These are phyloP conservation scores for Trifolium pratense DNA, from an alignment of 306 rosid genomes.

Conservation along the genomic window DNA sequence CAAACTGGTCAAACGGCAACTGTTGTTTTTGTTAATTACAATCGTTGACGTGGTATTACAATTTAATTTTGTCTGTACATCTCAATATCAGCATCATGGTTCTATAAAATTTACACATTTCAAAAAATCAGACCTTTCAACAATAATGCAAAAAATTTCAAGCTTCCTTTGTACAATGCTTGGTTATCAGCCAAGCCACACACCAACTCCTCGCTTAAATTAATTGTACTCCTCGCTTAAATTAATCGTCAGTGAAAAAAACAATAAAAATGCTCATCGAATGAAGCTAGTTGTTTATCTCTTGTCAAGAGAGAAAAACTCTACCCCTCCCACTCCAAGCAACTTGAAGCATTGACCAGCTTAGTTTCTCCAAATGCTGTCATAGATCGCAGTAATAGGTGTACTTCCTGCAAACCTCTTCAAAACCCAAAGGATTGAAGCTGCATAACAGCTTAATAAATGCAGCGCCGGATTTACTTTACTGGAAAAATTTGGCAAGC, in stretches of 20 bases:
- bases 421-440: conserved; percentile 23
- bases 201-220: conserved; percentile 36
- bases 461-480: background rate
- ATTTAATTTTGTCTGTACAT: conserved; percentile 46
- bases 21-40: conserved; percentile 33
- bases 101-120: conserved; percentile 43
- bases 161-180: conserved; percentile 35
- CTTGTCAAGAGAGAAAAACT: conserved; percentile 5
- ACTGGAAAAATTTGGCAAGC: conserved; percentile 27
- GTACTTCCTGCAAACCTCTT: conserved; percentile 12
- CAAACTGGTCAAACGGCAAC: conserved; percentile 24
- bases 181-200: conserved; percentile 39
- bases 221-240: conserved; percentile 34
- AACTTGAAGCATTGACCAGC: conserved; percentile 24
- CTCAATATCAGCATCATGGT: conserved; percentile 35
- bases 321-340: conserved; percentile 25
- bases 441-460: conserved; percentile 14
- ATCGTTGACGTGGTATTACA: conserved; percentile 23
- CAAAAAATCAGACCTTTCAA: conserved; percentile 37
- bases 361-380: conserved; percentile 26
- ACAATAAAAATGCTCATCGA: background rate
- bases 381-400: background rate
- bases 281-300: conserved; percentile 16
- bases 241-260: conserved; percentile 25
- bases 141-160: conserved; percentile 48